phyloP scores from a whole-genome alignment of 805 yeast genomes.

The Cyberlindnera nakhonratchasimensis region DNA sequence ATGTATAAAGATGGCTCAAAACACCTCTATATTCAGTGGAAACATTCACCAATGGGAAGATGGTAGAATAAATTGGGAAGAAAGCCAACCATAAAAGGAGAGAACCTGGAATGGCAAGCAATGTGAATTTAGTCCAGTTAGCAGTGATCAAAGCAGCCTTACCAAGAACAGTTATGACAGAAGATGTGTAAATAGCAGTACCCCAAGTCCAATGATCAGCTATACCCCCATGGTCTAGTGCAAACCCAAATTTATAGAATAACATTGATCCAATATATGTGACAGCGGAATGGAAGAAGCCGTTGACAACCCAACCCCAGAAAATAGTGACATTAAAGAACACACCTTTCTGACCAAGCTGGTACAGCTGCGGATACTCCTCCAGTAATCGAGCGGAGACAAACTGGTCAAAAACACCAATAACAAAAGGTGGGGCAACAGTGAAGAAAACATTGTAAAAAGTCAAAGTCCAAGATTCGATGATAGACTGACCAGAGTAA shows the following conservation, averaged over 20 bases:
- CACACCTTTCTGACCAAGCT: slow-evolving; percentile 81
- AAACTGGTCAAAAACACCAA: slow-evolving; percentile 96
- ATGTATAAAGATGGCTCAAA: slow-evolving; percentile 68
- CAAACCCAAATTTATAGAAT: slow-evolving; percentile 66
- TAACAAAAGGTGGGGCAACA: slow-evolving; percentile 90
- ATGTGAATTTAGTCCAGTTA: slow-evolving; percentile 91
- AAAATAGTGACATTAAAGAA: slow-evolving; percentile 89
- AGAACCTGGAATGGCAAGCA: slow-evolving; percentile 94
- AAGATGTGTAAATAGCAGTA: slow-evolving; percentile 80
- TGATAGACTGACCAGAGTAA: slow-evolving; percentile 91
- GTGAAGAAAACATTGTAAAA: slow-evolving; percentile 93
- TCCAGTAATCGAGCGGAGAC: slow-evolving; percentile 86
- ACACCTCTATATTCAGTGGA: slow-evolving; percentile 86
- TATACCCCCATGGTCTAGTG: slow-evolving; percentile 60
- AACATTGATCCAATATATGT: slow-evolving; percentile 70
- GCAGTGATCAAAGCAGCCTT: slow-evolving; percentile 92
- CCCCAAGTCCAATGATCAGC: slow-evolving; percentile 97
- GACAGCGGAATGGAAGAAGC: slow-evolving; percentile 88
- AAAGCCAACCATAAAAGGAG: slow-evolving; percentile 76
- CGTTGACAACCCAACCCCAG: slow-evolving; percentile 97
- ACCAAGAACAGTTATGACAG: slow-evolving; percentile 85
- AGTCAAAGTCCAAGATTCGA: slow-evolving; percentile 97
- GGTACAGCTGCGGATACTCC: slow-evolving; percentile 89
- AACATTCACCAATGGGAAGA: slow-evolving; percentile 81
- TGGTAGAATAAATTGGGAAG: slow-evolving; percentile 80